Percentiles rank a stretch among this genome's conserved stretches.
Evolutionary conservation across 306 rosid genomes (phyloP).

Genomic region (Malus sieversii): DNA sequence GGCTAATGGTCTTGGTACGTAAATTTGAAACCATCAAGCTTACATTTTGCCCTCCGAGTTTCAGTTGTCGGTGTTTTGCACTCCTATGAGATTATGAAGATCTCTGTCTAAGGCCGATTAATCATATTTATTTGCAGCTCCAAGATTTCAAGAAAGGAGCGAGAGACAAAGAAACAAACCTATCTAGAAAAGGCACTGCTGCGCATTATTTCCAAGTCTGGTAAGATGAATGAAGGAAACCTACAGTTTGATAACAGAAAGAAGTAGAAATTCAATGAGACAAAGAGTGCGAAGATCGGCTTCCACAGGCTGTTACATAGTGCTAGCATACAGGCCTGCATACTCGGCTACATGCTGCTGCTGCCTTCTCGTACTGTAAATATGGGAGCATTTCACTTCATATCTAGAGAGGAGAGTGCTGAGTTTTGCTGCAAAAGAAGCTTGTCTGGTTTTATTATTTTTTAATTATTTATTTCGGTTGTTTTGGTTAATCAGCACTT

Average conservation of each 20-base stretch:
- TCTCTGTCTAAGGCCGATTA: neutral
- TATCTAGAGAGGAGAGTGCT: slow-evolving; percentile 32
- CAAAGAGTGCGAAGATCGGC: slow-evolving; percentile 27
- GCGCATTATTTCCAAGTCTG: slow-evolving; percentile 5
- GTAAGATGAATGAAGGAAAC: slow-evolving; percentile 23
- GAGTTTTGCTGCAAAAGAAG: slow-evolving; percentile 24
- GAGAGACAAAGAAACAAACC: slow-evolving; percentile 47
- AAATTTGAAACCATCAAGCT: neutral
- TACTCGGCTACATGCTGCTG: slow-evolving; percentile 23
- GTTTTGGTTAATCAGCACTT: neutral
- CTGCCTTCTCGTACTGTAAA: slow-evolving; percentile 48
- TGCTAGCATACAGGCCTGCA: slow-evolving; percentile 37
- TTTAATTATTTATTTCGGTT: slow-evolving; percentile 6
- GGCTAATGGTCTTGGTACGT: slow-evolving; percentile 61
- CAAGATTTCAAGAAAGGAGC: slow-evolving; percentile 48
- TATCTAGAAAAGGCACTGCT: slow-evolving; percentile 15
- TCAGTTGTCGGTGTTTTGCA: neutral
- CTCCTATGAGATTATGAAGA: neutral
- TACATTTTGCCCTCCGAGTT: neutral
- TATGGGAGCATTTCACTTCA: slow-evolving; percentile 45
- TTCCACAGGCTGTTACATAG: slow-evolving; percentile 39
- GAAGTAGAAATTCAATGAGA: slow-evolving; percentile 30
- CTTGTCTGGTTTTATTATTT: slow-evolving; percentile 20
- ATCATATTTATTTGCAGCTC: slow-evolving; percentile 29
- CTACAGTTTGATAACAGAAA: slow-evolving; percentile 39